phyloP scores from a whole-genome alignment of 2,329 filamentous ascomycete genomes.

The Tricladium varicosporioides region DNA sequence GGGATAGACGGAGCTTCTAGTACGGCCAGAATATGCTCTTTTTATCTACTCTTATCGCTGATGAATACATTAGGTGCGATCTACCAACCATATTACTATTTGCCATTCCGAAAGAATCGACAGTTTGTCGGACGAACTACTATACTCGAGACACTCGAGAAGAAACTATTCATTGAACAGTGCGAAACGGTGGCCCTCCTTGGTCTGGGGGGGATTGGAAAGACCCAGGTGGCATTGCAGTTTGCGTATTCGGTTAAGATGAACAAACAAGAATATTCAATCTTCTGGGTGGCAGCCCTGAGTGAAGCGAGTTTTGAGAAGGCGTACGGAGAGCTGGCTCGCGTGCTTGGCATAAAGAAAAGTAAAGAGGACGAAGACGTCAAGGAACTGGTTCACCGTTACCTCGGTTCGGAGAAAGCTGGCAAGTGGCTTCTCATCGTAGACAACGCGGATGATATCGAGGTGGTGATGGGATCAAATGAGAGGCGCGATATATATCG shows the following conservation, averaged over 20 bases:
- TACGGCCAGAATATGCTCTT: constrained; percentile 14
- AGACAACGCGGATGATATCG: too few species aligned
- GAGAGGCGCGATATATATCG: too few species aligned
- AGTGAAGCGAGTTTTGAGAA: too few species aligned
- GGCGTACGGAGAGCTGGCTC: too few species aligned
- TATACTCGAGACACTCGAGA: constrained; percentile 10
- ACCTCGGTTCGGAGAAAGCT: too few species aligned
- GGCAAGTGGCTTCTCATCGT: too few species aligned
- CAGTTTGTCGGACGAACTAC: constrained; percentile 12
- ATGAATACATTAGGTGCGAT: constrained; percentile 16
- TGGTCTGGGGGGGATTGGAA: constrained; percentile 27
- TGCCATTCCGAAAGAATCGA: constrained; percentile 10
- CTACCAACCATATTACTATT: not conserved
- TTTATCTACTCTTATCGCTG: constrained; percentile 12
- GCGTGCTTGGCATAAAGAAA: too few species aligned
- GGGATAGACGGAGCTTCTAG: constrained; percentile 15
- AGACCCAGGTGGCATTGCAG: constrained; percentile 32
- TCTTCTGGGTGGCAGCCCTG: constrained; percentile 19
- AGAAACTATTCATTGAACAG: constrained; percentile 8
- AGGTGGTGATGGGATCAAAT: too few species aligned
- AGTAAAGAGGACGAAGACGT: too few species aligned
- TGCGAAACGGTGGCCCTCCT: too few species aligned
- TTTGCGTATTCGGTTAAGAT: constrained; percentile 26
- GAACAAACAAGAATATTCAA: constrained; percentile 20
- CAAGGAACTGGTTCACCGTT: too few species aligned